Base-by-base conservation (phyloP, 257 asterid species). In the Solanum raphanifolium region DNA sequence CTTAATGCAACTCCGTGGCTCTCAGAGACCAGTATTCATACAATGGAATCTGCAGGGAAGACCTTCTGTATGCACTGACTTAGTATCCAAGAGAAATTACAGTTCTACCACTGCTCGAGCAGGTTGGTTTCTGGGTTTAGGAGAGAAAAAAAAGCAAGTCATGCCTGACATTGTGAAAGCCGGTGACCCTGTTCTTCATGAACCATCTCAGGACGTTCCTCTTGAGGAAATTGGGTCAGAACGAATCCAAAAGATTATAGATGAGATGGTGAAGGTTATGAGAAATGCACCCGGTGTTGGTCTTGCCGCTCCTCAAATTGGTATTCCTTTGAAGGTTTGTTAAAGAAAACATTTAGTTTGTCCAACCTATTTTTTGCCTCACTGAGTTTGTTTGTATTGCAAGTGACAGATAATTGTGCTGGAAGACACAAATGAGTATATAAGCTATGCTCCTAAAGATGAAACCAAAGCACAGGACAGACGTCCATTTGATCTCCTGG, bases 111-210 rank as follows among this genome's bases (percentile, higher is more conserved):
- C 88, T 29, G 90, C 93, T 38, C 91, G 89, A n/a, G 97, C 98
- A 34, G 97, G 98, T 36, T 95, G 99, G 99, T 88, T 96, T 73
- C 89, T 92, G 86, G 97, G 98, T 62, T 32, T 91, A 85, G 88
- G 94, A n/a, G 93, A 93, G 72, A 93, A 92, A 87, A 94, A 95
- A 86, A 89, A 55, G 83, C 83, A 43, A 39, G 43, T 20, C 69
- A 32, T 93, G 88, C 98, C 98, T 85, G 98, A 96, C 15, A 94
- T 94, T 7, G 94, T 94, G 74, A 92, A 95, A 91, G 98, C 99
- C 39, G 99, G 99, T 12, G 99, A 97, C 93, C 98, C 99, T 85
- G 98, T 97, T 90, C 96, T 97, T 8, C 98, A 97, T 86, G 99
- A 97, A 88, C 95, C 94, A 5, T 93, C 98, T 7, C 95, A 88